A percentile compares a stretch with the other conserved stretches of the same genome.
phyloP scores from a whole-genome alignment of 371 early-diverging fungal genomes.

The Lichtheimia ornata region DNA sequence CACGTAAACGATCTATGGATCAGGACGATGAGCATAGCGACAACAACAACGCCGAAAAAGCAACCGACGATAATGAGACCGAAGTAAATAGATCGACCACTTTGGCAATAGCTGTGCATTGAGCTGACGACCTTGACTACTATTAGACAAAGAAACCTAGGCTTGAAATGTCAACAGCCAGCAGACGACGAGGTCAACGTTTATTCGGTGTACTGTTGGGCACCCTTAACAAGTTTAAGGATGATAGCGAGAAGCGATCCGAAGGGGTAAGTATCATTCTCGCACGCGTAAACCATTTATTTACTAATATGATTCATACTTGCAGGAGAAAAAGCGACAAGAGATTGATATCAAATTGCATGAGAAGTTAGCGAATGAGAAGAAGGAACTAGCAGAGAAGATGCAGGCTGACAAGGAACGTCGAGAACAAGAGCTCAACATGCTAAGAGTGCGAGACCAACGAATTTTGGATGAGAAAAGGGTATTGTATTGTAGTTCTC shows the following conservation, averaged over 20 bases:
- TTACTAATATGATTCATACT: background rate
- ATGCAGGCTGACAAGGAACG: slow-evolving; percentile 45
- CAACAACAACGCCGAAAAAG: slow-evolving; percentile 1
- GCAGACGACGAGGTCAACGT: slow-evolving; percentile 47
- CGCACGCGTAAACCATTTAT: too few relatives aligned
- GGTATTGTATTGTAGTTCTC: slow-evolving; percentile 16
- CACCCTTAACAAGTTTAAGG: slow-evolving; percentile 61
- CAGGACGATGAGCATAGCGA: slow-evolving; percentile 5
- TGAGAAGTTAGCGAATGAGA: slow-evolving; percentile 47
- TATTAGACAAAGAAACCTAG: slow-evolving; percentile 14
- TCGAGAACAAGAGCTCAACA: slow-evolving; percentile 27
- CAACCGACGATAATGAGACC: background rate
- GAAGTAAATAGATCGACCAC: slow-evolving; percentile 3
- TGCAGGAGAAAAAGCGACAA: slow-evolving; percentile 54
- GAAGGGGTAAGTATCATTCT: slow-evolving; percentile 42
- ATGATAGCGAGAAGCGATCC: slow-evolving; percentile 37
- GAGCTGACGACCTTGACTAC: background rate
- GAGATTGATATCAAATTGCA: slow-evolving; percentile 52
- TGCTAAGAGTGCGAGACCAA: slow-evolving; percentile 20
- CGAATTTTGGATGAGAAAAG: slow-evolving; percentile 35
- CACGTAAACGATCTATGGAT: slow-evolving; percentile 25
- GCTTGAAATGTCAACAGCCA: slow-evolving; percentile 11
- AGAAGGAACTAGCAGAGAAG: slow-evolving; percentile 44
- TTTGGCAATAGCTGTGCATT: background rate
- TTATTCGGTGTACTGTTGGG: slow-evolving; percentile 60